Base-by-base conservation (phyloP, 1,284 basidiomycete species). In the Gymnopus androsaceus region DNA sequence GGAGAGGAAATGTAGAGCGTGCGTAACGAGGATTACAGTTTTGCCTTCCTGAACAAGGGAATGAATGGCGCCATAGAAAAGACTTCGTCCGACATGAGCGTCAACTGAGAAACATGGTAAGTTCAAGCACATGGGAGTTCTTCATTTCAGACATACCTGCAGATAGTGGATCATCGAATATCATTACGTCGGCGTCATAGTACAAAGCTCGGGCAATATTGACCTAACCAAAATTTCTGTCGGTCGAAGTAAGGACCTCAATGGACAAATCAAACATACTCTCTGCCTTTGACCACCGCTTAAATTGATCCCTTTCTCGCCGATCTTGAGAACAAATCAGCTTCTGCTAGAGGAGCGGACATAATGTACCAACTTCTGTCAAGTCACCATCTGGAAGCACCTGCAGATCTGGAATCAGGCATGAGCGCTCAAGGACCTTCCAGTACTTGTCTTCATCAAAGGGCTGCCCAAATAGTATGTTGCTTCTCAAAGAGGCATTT, bases 171-270 rank as follows among this genome's bases (percentile, higher is more conserved):
- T 92, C 88, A 65, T 92, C 89, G 56, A 92, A 77, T 17, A 89
- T 77, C 17, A 87, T 72, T 31, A 90, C 73, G 56, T 91, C 87
- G 4, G 88, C 85, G 58, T 88, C 73, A 65, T 76, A 85, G 68
- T 92, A 92, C 1, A 91, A 71, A 0, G 88, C 87, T 48, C 89
- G 73, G 3, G 88, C 88, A 46, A 91, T 87, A 66, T 88, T 88
- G 56, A 89, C 77, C 72, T 85, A 63, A n/a, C n/a, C n/a, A n/a
- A n/a, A n/a, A n/a, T n/a, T n/a, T n/a, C n/a, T n/a, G n/a, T n/a
- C n/a, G n/a, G n/a, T n/a, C n/a, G n/a, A n/a, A n/a, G n/a, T n/a
- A n/a, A n/a, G n/a, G n/a, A n/a, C n/a, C n/a, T n/a, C n/a, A n/a
- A n/a, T n/a, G n/a, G n/a, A n/a, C 4, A 21, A 48, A 11, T 7